phyloP scores from a whole-genome alignment of 2,329 filamentous ascomycete species.

The Beauveria rudraprayagi region DNA sequence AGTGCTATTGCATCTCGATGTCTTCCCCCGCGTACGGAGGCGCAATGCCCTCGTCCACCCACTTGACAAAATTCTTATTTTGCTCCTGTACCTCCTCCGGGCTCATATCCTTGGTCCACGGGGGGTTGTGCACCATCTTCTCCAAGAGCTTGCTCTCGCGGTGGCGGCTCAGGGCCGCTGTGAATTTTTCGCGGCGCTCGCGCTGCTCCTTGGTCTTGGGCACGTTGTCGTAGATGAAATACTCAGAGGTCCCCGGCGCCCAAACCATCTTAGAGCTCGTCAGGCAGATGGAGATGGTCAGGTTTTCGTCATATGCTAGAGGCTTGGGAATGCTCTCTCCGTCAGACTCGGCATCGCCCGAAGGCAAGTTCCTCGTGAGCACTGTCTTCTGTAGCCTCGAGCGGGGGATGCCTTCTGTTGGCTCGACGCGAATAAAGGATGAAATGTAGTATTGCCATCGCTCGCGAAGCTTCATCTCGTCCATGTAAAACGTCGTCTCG shows the following conservation, averaged over 20 bases:
- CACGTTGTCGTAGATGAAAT: slow-evolving; percentile 62
- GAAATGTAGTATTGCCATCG: slow-evolving; percentile 95
- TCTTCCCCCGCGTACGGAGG: slow-evolving; percentile 27
- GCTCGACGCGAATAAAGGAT: slow-evolving; percentile 79
- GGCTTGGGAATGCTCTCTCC: slow-evolving; percentile 54
- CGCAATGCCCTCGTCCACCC: slow-evolving; percentile 41
- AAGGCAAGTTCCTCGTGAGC: slow-evolving; percentile 62
- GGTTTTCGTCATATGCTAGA: slow-evolving; percentile 55
- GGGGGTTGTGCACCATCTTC: slow-evolving; percentile 74
- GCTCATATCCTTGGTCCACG: slow-evolving; percentile 72
- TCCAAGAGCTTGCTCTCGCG: slow-evolving; percentile 64
- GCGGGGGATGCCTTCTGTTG: slow-evolving; percentile 69
- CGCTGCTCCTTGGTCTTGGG: slow-evolving; percentile 61
- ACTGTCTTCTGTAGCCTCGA: slow-evolving; percentile 60
- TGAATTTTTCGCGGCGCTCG: slow-evolving; percentile 36
- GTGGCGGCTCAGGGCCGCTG: slow-evolving; percentile 50
- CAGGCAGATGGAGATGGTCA: slow-evolving; percentile 66
- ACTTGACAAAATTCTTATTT: slow-evolving; percentile 55
- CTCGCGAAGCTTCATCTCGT: slow-evolving; percentile 76
- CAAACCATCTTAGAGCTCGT: slow-evolving; percentile 76
- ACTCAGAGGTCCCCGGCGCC: slow-evolving; percentile 61
- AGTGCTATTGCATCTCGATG: slow-evolving; percentile 24
- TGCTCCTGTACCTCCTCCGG: slow-evolving; percentile 68
- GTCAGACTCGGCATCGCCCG: slow-evolving; percentile 53
- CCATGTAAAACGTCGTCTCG: slow-evolving; percentile 74